Base-by-base conservation (phyloP, 108 stramenopile genomes). In the Nitzschia sp. region DNA sequence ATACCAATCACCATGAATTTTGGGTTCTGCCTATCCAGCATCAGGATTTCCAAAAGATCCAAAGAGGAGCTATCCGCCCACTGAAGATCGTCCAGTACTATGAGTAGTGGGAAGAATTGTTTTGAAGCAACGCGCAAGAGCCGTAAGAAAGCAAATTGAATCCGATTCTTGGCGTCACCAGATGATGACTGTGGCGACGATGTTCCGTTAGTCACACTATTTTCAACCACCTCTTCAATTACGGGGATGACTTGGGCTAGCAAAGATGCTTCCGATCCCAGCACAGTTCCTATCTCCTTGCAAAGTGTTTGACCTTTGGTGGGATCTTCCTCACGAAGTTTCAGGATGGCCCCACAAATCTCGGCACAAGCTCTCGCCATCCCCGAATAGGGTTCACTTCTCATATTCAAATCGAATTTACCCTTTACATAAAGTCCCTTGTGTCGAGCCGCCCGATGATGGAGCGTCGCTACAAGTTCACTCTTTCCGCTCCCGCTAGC, bases 81-180 rank as follows among this genome's bases (percentile, higher is more conserved):
- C 54, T 68, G 66, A 5, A 68, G 21, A 31, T 68, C 66, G 27
- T 68, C 66, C 30, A 68, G 9, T 8, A 55, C 31, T 19, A 54
- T 11, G 11, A 68, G 38, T 9, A 73, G 31, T 23, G 64, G 72
- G 2, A 2, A 3, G 21, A 66, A 55, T 3, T 63, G n/a, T 3
- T n/a, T 2, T 5, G 28, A 29, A n/a, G 65, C 8, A 17, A 66
- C 17, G 17, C 72, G 63, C 9, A 66, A 1, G 25, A 73, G 36
- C 2, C 46, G 34, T 8, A 15, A 9, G 46, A 70, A 46, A 59
- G 59, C 24, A 34, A 38, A 61, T 6, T 59, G 25, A 6, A 53
- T 42, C 13, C 13, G 38, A 42, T 42, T 42, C 13, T 6, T 42
- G 38, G 38, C 6, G 6, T 42, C 38, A 9, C 6, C 25, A 11